phyloP scores from a whole-genome alignment of 2,329 filamentous ascomycete species.

The Colletotrichum orchidophilum region DNA sequence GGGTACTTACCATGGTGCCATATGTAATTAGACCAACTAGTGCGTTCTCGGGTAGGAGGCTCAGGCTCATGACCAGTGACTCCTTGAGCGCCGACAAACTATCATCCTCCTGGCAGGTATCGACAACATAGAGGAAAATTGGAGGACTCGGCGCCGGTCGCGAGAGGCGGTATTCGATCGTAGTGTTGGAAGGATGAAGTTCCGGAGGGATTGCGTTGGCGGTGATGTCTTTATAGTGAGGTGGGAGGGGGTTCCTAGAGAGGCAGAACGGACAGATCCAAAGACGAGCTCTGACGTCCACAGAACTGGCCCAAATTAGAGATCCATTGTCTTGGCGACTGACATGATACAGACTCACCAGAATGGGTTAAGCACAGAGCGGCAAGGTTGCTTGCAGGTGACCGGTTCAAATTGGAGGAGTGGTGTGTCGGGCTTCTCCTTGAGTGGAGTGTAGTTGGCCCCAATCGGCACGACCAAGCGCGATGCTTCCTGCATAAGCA shows the following conservation, averaged over 20 bases:
- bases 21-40: conserved; percentile 86
- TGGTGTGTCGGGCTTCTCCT: conserved; percentile 91
- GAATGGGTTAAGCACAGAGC: conserved; percentile 95
- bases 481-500: conserved; percentile 78
- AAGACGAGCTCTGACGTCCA: conserved; percentile 83
- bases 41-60: conserved; percentile 81
- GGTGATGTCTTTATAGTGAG: conserved; percentile 91
- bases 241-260: conserved; percentile 82
- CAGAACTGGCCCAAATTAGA: conserved; percentile 64
- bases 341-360: conserved; percentile 69
- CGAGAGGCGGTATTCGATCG: conserved; percentile 87
- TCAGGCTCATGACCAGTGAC: conserved; percentile 86
- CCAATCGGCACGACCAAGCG: conserved; percentile 95
- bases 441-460: conserved; percentile 93
- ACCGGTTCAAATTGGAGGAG: conserved; percentile 96
- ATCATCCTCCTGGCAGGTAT: conserved; percentile 89
- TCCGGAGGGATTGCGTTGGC: conserved; percentile 84
- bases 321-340: too few species aligned
- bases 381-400: conserved; percentile 94
- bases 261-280: conserved; percentile 94
- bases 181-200: conserved; percentile 83
- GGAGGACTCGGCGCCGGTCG: conserved; percentile 85
- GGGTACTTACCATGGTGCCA: conserved; percentile 82
- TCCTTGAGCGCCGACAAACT: conserved; percentile 85
- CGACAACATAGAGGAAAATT: conserved; percentile 88